Base-by-base conservation (phyloP, 768 basidiomycete genomes). In the Termitomyces sp. region DNA sequence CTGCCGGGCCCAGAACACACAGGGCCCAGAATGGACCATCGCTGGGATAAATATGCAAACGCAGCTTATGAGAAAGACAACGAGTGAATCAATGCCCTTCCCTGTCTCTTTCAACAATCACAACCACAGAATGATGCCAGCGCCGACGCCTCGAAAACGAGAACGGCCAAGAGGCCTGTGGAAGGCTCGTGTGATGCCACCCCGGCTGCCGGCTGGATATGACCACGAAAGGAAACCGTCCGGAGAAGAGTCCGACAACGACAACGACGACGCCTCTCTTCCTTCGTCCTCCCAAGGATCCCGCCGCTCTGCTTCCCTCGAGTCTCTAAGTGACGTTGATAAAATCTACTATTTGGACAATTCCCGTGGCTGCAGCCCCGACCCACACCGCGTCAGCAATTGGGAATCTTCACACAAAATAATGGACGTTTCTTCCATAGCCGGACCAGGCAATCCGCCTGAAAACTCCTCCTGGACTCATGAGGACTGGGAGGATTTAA, bases 401-500 rank as follows among this genome's bases (percentile, higher is more conserved):
- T 73, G 72, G 71, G 64, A 55, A 42, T 16, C 64, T 7, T 69
- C 71, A 10, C 61, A 71, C 31, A 73, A 72, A 63, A 63, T 71
- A 39, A 76, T 79, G 77, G 73, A 76, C 56, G 72, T 69, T 1
- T 74, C 78, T 8, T 67, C 75, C 27, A 72, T 69, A 9, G 72
- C 72, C 13, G 65, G 62, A 1, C 61, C 67, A 3, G 61, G 72
- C 4, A 56, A 53, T 12, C 46, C 59, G 39, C 57, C 63, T 34
- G 63, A 64, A 20, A 60, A 55, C 4, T 53, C 53, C 1, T 64
- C 68, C 0, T 76, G 70, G 55, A 70, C 73, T 50, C 61, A 73
- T 48, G 79, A 81, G 53, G 86, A 87, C 64, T 88, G 87, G 87
- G 77, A 83, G 53, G 81, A 83, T 67, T 71, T 88, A 44, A 87